A percentile compares a stretch with the other conserved stretches of the same genome.
These are phyloP conservation scores for Boletus speciosus DNA, from an alignment of 768 basidiomycete genomes.

Conservation along the genomic window DNA sequence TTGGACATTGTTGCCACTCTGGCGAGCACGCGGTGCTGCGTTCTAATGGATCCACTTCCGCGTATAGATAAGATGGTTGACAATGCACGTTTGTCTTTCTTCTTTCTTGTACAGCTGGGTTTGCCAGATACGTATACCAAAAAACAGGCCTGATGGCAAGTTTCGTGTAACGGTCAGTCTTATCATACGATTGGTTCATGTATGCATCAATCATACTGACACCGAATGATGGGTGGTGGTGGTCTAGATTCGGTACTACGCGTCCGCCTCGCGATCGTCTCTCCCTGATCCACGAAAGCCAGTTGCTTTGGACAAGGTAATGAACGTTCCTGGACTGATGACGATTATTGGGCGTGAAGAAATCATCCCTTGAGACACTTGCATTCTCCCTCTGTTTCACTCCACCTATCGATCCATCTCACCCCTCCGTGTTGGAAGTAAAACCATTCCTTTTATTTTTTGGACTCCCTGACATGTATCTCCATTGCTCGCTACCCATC, in stretches of 20 bases:
- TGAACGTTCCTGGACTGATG: conserved; percentile 71
- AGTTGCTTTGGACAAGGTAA: conserved; percentile 57
- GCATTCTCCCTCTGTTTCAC: not conserved
- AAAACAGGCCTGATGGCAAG: conserved; percentile 43
- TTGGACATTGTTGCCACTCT: not conserved
- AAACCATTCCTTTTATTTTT: conserved; percentile 3
- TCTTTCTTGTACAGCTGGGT: conserved; percentile 48
- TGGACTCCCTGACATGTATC: not conserved
- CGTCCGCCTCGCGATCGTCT: conserved; percentile 52
- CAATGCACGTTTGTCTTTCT: not conserved
- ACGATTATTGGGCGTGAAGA: conserved; percentile 53
- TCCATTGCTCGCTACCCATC: not conserved
- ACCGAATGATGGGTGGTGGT: not conserved
- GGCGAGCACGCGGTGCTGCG: not conserved
- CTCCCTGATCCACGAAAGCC: conserved; percentile 56
- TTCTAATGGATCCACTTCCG: not conserved
- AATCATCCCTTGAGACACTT: conserved; percentile 12
- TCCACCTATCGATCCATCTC: too few relatives aligned
- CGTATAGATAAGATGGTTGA: conserved; percentile 3
- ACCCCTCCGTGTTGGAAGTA: not conserved
- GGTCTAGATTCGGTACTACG: conserved; percentile 58
- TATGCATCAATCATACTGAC: not conserved
- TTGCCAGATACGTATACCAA: conserved; percentile 55
- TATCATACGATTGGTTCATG: not conserved
- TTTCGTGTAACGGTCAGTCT: conserved; percentile 59